These are phyloP conservation scores for Vigna nakashimae DNA, from an alignment of 306 rosid species.

Conservation along the genomic window DNA sequence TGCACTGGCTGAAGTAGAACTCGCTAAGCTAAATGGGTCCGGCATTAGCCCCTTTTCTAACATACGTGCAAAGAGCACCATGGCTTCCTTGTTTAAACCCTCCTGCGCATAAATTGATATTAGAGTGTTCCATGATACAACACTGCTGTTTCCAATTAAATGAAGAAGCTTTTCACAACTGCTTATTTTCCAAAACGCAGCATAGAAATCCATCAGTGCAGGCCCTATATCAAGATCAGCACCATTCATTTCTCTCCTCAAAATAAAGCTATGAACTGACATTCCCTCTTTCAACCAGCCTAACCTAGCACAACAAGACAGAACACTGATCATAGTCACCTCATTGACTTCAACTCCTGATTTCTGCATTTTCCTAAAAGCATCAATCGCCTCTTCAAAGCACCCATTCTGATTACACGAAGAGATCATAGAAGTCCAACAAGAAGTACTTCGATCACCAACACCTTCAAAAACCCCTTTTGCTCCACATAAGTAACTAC, in stretches of 20 bases:
- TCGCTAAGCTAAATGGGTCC: slow-evolving; percentile 80
- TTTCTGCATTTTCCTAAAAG: slow-evolving; percentile 62
- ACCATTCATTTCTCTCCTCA: slow-evolving; percentile 62
- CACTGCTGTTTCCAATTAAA: slow-evolving; percentile 51
- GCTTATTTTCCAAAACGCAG: slow-evolving; percentile 56
- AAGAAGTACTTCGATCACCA: slow-evolving; percentile 50
- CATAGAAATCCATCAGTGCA: slow-evolving; percentile 72
- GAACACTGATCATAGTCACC: slow-evolving; percentile 65
- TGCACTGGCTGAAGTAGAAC: slow-evolving; percentile 84
- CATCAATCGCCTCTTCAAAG: slow-evolving; percentile 57
- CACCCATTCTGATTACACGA: slow-evolving; percentile 62
- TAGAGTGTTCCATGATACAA: slow-evolving; percentile 73
- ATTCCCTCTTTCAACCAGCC: slow-evolving; percentile 71
- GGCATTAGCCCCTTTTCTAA: slow-evolving; percentile 64
- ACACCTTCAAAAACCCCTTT: slow-evolving; percentile 53
- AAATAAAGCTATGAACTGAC: slow-evolving; percentile 75
- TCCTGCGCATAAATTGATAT: slow-evolving; percentile 68
- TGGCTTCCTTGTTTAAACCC: slow-evolving; percentile 63
- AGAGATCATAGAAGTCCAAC: slow-evolving; percentile 86
- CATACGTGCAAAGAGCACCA: slow-evolving; percentile 64
- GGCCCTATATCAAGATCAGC: slow-evolving; percentile 65
- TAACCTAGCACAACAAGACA: slow-evolving; percentile 73
- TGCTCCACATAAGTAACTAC: slow-evolving; percentile 60
- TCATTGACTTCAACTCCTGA: slow-evolving; percentile 64
- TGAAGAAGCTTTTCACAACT: slow-evolving; percentile 63